Base-by-base conservation (phyloP, 2,329 filamentous ascomycete species). In the Zasmidium citrigriseum region DNA sequence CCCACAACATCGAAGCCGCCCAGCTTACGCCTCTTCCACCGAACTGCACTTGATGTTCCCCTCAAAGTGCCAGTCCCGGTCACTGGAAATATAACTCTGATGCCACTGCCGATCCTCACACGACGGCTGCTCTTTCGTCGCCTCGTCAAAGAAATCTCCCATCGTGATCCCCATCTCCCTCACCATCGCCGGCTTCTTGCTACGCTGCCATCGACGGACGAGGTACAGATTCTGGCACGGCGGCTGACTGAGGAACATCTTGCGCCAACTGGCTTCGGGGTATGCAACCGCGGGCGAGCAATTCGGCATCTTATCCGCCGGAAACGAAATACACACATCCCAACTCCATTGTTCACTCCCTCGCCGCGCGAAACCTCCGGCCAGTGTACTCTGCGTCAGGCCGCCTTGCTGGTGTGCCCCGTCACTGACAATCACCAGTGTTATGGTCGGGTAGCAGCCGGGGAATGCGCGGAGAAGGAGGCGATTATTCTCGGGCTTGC, bases 41-140 rank as follows among this genome's bases (percentile, higher is more conserved):
- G 55, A 56, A 52, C 59, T 67, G 57, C 67, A 69, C 49, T 60
- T 61, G 51, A 73, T 68, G 34, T 65, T 68, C 10, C 72, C 72
- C 54, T 73, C 72, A 54, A 74, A 72, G 56, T 74, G 72, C 72
- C 72, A 74, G 54, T 73, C 71, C 2, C 64, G 53, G 63, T 73
- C 72, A 27, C 63, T 68, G 9, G 62, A 66, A 45, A 73, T 67
- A 29, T 67, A 72, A 27, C 66, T 64, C 45, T 64, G 53, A 52
- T 71, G 70, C 71, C 72, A 75, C 21, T 55, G 50, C 38, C 60
- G 50, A 45, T 65, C 62, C 55, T 64, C 57, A 24, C 49, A 56
- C 9, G 46, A 49, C 3, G 62, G 62, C 38, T 50, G 52, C 29
- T 59, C 61, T 29, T 63, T 59, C 22, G 63, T 66, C 10, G 64